phyloP scores from a whole-genome alignment of 2,329 filamentous ascomycete genomes.

The Didymella keratinophila region DNA sequence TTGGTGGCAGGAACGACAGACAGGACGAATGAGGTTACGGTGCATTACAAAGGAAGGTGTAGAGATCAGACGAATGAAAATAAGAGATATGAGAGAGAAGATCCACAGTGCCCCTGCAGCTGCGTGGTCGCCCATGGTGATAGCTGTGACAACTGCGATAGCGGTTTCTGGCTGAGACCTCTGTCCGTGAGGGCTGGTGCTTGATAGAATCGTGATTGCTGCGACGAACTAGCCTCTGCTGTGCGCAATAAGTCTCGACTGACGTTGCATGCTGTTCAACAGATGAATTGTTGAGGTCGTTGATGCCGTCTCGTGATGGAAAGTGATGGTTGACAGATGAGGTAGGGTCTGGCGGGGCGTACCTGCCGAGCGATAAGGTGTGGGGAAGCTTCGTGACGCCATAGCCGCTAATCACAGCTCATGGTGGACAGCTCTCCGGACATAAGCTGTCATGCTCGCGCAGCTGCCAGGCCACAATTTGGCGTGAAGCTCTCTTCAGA shows the following conservation, averaged over 20 bases:
- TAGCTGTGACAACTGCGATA: no score
- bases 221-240: no score
- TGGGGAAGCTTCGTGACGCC: slow-evolving; percentile 15
- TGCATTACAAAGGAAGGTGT: not conserved
- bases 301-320: no score
- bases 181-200: no score
- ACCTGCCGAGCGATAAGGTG: slow-evolving; percentile 6
- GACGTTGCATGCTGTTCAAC: no score
- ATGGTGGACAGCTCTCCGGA: slow-evolving; percentile 7
- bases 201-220: no score
- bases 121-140: not conserved
- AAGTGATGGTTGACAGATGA: slow-evolving; percentile 6
- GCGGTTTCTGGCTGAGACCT: no score
- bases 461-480: no score
- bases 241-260: no score
- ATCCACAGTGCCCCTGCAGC: not conserved
- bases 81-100: not conserved
- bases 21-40: no score
- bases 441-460: slow-evolving; percentile 13
- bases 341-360: not conserved
- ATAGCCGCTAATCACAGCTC: slow-evolving; percentile 9
- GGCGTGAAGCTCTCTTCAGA: no score
- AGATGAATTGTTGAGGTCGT: no score
- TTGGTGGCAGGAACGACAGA: not conserved
- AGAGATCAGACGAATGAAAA: not conserved